A percentile compares a stretch with the other conserved stretches of the same genome.
phyloP scores from a whole-genome alignment of 202 grass and related monocot genomes.

The Zoysia matrella region DNA sequence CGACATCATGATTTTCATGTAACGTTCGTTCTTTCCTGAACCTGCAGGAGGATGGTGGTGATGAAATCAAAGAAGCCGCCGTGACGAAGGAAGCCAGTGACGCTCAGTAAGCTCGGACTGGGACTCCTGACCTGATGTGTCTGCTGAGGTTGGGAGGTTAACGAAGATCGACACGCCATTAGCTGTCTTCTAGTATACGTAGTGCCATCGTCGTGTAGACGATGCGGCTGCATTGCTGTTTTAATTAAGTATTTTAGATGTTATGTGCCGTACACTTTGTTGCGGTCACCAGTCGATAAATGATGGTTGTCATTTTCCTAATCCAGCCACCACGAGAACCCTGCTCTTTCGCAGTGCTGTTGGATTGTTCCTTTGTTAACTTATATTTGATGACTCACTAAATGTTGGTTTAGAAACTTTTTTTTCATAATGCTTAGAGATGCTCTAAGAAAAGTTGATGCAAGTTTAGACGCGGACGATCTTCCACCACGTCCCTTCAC shows the following conservation, averaged over 20 bases:
- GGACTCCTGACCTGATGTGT: conserved; percentile 22
- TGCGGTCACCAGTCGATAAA: conserved; percentile 45
- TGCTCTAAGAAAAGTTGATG: too few relatives aligned
- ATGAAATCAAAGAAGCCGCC: conserved; percentile 78
- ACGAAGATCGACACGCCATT: conserved; percentile 33
- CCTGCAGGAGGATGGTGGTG: conserved; percentile 61
- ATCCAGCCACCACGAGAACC: conserved; percentile 30
- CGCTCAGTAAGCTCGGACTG: conserved; percentile 44
- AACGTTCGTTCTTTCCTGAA: not conserved
- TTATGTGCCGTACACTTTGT: conserved; percentile 15
- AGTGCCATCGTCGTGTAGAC: not conserved
- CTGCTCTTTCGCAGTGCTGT: conserved; percentile 29
- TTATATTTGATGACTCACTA: conserved; percentile 25
- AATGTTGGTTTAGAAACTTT: not conserved
- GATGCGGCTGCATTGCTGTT: conserved; percentile 37
- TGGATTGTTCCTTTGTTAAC: conserved; percentile 47
- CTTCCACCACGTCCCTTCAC: too few relatives aligned
- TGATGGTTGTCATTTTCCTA: conserved; percentile 49
- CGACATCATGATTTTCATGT: conserved; percentile 3
- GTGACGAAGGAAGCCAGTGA: conserved; percentile 65
- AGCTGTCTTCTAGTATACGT: conserved; percentile 32
- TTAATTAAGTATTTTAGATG: conserved; percentile 44
- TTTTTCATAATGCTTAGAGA: not conserved
- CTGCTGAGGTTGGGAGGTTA: conserved; percentile 35
- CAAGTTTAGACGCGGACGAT: too few relatives aligned